Evolutionary conservation across 805 yeast genomes (phyloP), one percentile per base, ranked within the genome.

Genomic region (Saccharomycodes ludwigii): DNA sequence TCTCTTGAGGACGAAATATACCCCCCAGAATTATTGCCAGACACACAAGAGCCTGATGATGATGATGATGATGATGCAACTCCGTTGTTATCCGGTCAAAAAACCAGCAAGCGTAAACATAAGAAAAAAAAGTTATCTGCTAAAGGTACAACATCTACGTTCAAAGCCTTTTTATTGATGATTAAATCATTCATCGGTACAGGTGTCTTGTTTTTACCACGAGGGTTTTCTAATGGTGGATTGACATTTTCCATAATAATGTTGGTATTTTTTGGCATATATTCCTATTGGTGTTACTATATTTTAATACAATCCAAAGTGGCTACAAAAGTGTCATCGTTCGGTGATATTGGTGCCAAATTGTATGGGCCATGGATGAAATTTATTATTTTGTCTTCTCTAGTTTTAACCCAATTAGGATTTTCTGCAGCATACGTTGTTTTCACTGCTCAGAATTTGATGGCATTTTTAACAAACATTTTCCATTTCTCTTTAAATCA

Each of bases 351-450:
- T 31, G 93, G 91, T 3, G 43, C 52, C 17, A 65, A 56, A 27
- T 54, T 78, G 17, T 80, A 73, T 50, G 91, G 91, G 2, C 51
- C 52, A 3, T 68, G 75, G 67, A 61, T 81, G 61, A 82, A 74
- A 48, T 56, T 65, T 28, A 49, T 77, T 30, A 81, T 81, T 34
- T 53, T 80, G 26, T 46, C 63, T 10, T 76, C 88, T 1, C 66
- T 81, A 33, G 69, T 77, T 9, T 44, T 78, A 10, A 75, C 88
- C 0, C 93, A 81, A 49, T 56, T 81, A 35, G 93, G 93, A 0
- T 81, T 81, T 48, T 79, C 78, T 7, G 82, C 82, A 11, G 83
- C 91, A 0, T 81, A 81, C 50, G 74, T 78, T 41, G 81, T 81
- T 2, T 81, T 81, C 53, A 78, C 88, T 0, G 71, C 82, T 1